Conservation (phyloP, 768 basidiomycete genomes). For the Macrolepiota dolichaula region DNA sequence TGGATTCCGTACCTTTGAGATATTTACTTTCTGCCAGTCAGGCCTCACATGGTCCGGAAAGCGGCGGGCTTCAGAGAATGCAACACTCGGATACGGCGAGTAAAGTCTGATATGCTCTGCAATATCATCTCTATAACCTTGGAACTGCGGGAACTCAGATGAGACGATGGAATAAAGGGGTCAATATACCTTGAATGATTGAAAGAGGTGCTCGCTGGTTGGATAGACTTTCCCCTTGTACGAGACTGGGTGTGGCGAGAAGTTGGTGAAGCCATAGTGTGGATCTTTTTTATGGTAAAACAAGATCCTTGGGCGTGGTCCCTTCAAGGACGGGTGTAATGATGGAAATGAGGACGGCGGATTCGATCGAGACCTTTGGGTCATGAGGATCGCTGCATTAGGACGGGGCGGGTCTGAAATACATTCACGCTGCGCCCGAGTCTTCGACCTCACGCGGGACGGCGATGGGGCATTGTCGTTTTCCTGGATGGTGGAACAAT, state of each 20-base stretch:
- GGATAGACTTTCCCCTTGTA: slow-evolving; percentile 66
- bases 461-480: slow-evolving; percentile 29
- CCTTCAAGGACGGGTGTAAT: slow-evolving; percentile 15
- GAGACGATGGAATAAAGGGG: neutral
- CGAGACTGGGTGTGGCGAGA: slow-evolving; percentile 60
- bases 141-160: slow-evolving; percentile 41
- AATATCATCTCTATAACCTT: slow-evolving; percentile 53
- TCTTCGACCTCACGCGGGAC: slow-evolving; percentile 28
- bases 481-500: slow-evolving; percentile 35
- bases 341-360: slow-evolving; percentile 13
- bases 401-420: neutral
- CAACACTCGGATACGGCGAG: slow-evolving; percentile 58
- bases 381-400: neutral
- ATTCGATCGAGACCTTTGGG: slow-evolving; percentile 10
- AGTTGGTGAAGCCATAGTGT: slow-evolving; percentile 73
- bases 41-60: slow-evolving; percentile 57
- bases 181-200: slow-evolving; percentile 61
- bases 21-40: slow-evolving; percentile 70
- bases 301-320: slow-evolving; percentile 37
- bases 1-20: slow-evolving; percentile 45
- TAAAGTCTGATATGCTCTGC: slow-evolving; percentile 69
- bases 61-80: slow-evolving; percentile 65
- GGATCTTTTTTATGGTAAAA: slow-evolving; percentile 66
- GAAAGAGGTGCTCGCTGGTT: slow-evolving; percentile 76
- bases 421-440: slow-evolving; percentile 25